Base-by-base conservation (phyloP, 2,329 filamentous ascomycete genomes). In the Cercospora sesami region DNA sequence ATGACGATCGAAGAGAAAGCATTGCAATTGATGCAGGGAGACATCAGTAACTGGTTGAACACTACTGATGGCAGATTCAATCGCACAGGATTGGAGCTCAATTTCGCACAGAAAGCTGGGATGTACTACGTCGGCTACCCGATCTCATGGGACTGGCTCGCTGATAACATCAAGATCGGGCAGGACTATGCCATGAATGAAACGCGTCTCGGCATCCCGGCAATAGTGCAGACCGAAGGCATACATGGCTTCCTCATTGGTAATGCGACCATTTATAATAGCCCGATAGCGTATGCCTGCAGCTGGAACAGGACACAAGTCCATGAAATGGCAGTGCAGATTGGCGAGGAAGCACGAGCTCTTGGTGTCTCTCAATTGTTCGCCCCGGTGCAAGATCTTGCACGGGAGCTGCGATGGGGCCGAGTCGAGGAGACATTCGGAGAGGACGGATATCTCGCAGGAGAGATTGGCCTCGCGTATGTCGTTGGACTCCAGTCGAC, bases 221-320 rank as follows among this genome's bases (percentile, higher is more conserved):
- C 90, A 1, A 84, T 92, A 72, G 87, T 91, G 14, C 91, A 93
- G 78, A 90, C 86, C 3, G 91, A 93, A 79, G 90, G 87, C 42
- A 90, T 93, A 55, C 90, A 93, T 74, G 91, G 90, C 1, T 88
- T 92, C 71, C 81, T 92, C 33, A 85, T 90, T 53, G 85, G 86
- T 9, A 92, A 92, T 76, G 90, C 89, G 2, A 93, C 91, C 1
- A 91, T 93, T 68, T 93, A 92, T 82, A 93, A 92, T 79, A 91
- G 89, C 1, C 90, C 91, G 0, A 92, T 93, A 72, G 90, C 83
- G 7, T 86, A 90, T 63, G 90, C 87, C 16, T 91, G 89, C 74
- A 90, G 90, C 0, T 93, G 89, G 81, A 91, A 93, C 75, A 85
- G 86, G 0, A 83, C 83, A 48, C 79, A 92, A 14, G 81, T 92